Percentiles rank a stretch among this genome's conserved stretches.
Evolutionary conservation across 257 asterid species (phyloP).

Genomic region (Nicotiana benthamiana): DNA sequence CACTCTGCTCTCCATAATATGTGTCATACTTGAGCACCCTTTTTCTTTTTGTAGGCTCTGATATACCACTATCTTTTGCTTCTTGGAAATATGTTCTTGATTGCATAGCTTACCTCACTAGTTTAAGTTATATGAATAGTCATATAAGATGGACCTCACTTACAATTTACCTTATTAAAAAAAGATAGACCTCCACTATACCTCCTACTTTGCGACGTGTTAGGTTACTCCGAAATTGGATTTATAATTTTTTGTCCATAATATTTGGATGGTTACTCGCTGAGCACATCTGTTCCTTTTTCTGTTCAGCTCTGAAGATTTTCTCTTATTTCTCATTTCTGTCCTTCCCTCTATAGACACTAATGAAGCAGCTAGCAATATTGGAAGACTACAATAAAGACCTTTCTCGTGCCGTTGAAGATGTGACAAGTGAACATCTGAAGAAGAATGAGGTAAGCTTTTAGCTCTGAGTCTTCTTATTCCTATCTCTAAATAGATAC

Average conservation of each 20-base stretch:
- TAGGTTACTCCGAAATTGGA: neutral
- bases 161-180: too few relatives aligned
- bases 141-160: neutral
- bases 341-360: slow-evolving; percentile 32
- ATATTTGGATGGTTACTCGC: neutral
- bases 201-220: neutral
- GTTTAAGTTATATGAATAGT: neutral
- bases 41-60: neutral
- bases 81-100: neutral
- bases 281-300: neutral
- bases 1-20: neutral
- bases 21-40: neutral
- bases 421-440: slow-evolving; percentile 80
- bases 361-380: slow-evolving; percentile 94
- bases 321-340: neutral
- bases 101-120: neutral
- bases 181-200: neutral
- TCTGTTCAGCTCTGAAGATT: neutral
- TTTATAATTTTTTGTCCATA: neutral
- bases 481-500: neutral
- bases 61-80: neutral
- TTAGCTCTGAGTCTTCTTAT: neutral
- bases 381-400: slow-evolving; percentile 89
- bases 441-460: slow-evolving; percentile 77
- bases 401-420: slow-evolving; percentile 89